phyloP scores from a whole-genome alignment of 495 filamentous ascomycete species.

The Lasiosphaeria hispida region DNA sequence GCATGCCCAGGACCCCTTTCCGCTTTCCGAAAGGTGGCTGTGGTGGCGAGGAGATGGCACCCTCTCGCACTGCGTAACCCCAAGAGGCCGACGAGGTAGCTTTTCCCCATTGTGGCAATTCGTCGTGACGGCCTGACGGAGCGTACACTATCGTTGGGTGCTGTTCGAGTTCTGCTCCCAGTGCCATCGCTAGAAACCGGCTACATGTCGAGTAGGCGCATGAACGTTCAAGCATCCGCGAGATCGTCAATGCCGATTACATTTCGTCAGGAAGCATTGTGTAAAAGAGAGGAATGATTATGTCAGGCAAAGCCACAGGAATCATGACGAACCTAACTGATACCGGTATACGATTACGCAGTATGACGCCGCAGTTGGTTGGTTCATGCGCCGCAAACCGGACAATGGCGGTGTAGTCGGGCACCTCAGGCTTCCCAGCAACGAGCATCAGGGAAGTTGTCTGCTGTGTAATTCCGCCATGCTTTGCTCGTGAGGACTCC shows the following conservation, averaged over 20 bases:
- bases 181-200: not conserved
- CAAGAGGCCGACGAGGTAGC: not conserved
- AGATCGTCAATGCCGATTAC: slow-evolving; percentile 14
- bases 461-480: not conserved
- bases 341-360: no score
- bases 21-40: slow-evolving; percentile 10
- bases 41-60: slow-evolving; percentile 8
- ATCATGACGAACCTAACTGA: not conserved
- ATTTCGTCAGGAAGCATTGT: not conserved
- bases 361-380: not conserved
- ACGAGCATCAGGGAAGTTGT: not conserved
- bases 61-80: not conserved
- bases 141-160: not conserved
- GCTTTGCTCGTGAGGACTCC: no score
- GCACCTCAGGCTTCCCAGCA: slow-evolving; percentile 8
- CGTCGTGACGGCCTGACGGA: no score
- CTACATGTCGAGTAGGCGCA: not conserved
- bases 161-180: not conserved
- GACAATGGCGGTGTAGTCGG: slow-evolving; percentile 10
- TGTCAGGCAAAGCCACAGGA: slow-evolving; percentile 13
- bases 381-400: slow-evolving; percentile 7
- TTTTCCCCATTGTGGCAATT: slow-evolving; percentile 7
- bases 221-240: slow-evolving; percentile 8
- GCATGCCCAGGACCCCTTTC: not conserved
- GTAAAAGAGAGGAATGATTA: slow-evolving; percentile 3